phyloP scores from a whole-genome alignment of 2,329 filamentous ascomycete genomes.

The Stylonectria norvegica region DNA sequence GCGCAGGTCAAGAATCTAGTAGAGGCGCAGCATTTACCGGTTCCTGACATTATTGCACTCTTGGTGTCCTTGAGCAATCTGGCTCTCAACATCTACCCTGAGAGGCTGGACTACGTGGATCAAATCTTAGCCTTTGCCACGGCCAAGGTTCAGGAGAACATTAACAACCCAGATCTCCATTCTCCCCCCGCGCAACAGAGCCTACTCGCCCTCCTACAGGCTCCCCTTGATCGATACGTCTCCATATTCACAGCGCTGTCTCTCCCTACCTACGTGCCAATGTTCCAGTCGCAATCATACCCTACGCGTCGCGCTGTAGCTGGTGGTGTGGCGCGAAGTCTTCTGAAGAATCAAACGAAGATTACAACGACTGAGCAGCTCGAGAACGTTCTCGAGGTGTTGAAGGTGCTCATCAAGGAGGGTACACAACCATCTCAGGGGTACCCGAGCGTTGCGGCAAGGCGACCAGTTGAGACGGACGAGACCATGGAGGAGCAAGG shows the following conservation, averaged over 20 bases:
- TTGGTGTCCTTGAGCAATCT: slow-evolving; percentile 92
- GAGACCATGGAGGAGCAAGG: slow-evolving; percentile 98
- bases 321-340: slow-evolving; percentile 75
- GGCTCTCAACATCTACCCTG: slow-evolving; percentile 92
- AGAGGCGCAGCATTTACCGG: slow-evolving; percentile 82
- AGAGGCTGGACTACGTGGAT: slow-evolving; percentile 89
- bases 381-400: slow-evolving; percentile 81
- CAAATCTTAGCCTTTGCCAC: slow-evolving; percentile 88
- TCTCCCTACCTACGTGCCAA: slow-evolving; percentile 84
- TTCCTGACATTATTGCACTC: slow-evolving; percentile 91
- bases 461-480: slow-evolving; percentile 79
- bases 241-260: slow-evolving; percentile 96
- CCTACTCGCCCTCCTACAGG: slow-evolving; percentile 83
- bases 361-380: slow-evolving; percentile 77
- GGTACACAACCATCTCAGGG: slow-evolving; percentile 79
- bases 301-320: slow-evolving; percentile 87
- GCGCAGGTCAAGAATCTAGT: slow-evolving; percentile 92
- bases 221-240: slow-evolving; percentile 82
- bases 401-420: slow-evolving; percentile 91
- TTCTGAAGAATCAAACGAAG: slow-evolving; percentile 77
- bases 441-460: slow-evolving; percentile 77
- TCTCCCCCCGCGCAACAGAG: slow-evolving; percentile 83
- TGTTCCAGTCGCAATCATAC: slow-evolving; percentile 89
- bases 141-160: slow-evolving; percentile 80
- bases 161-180: slow-evolving; percentile 93